Base-by-base conservation (phyloP, 805 yeast species). In the Kuraishia piskuri region DNA sequence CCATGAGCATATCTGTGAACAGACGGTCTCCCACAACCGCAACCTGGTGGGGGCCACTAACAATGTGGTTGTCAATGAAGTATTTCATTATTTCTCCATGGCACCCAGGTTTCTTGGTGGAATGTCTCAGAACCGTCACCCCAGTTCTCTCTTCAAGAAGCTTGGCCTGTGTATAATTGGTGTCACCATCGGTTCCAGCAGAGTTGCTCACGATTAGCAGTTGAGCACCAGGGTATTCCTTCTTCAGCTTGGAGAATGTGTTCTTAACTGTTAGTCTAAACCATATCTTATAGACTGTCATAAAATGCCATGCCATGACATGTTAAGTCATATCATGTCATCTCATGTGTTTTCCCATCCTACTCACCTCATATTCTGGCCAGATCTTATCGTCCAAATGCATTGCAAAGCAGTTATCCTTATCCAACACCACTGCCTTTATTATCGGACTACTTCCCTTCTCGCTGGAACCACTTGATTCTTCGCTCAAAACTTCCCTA, bases 331-430 rank as follows among this genome's bases (percentile, higher is more conserved):
- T 26, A 49, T 48, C 10, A 25, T 25, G 10, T 6, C 10, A 25
- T 25, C 6, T 6, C n/a, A 31, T 31, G 17, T 14, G 3, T 31
- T 4, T n/a, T 10, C 17, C 3, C 14, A 31, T 31, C 17, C 37
- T 31, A 68, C 71, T 62, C 60, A 67, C 70, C 14, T 60, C 58
- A 57, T 90, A 91, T 1, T 71, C 87, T 0, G 88, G 90, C 88
- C 89, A 90, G 1, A 92, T 87, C 55, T 80, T 78, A 55, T 84
- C 86, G 55, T 83, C 87, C 53, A 88, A 87, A 37, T 91, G 91
- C 55, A 79, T 77, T 4, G 99, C 96, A 65, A 94, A 88, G 63
- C 98, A 92, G 67, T 94, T 94, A 69, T 94, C 99, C 66, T 94
- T 94, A 64, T 94, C 99, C 23, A 94, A 72, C 0, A 94, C 92